These are phyloP conservation scores for Xerocomus potaroensis DNA, from an alignment of 768 basidiomycete species.

Conservation along the genomic window DNA sequence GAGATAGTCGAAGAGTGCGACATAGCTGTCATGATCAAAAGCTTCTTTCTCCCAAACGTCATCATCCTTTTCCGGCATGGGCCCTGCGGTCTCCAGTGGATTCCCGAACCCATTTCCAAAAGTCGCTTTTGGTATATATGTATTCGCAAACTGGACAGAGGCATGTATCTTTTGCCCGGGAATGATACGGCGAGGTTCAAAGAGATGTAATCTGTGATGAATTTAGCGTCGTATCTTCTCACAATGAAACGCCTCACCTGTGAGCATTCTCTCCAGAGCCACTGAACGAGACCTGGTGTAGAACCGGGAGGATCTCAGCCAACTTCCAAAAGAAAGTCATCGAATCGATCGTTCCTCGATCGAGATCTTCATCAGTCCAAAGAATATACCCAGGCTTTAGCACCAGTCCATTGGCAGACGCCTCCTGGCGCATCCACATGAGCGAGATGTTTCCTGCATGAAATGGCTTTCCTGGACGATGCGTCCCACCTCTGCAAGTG, in stretches of 20 bases:
- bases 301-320: constrained; percentile 12
- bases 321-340: constrained; percentile 15
- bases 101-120: constrained; percentile 16
- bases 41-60: constrained; percentile 14
- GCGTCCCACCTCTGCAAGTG: constrained; percentile 12
- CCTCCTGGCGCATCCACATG: constrained; percentile 32
- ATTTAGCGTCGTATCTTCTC: background rate
- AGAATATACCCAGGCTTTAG: constrained; percentile 17
- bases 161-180: constrained; percentile 19
- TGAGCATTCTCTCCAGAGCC: constrained; percentile 10
- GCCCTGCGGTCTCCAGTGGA: constrained; percentile 3
- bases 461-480: constrained; percentile 8
- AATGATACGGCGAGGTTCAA: constrained; percentile 15
- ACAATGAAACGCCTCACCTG: background rate
- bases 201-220: constrained; percentile 6
- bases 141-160: constrained; percentile 18
- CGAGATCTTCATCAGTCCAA: constrained; percentile 17
- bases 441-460: constrained; percentile 19
- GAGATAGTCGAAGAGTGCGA: constrained; percentile 9
- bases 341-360: constrained; percentile 14
- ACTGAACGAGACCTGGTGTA: constrained; percentile 17
- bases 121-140: constrained; percentile 14
- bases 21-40: constrained; percentile 9
- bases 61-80: constrained; percentile 5
- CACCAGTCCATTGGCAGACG: constrained; percentile 18